Base-by-base conservation (phyloP, 176 grass and related monocot genomes). In the Puya raimondii region DNA sequence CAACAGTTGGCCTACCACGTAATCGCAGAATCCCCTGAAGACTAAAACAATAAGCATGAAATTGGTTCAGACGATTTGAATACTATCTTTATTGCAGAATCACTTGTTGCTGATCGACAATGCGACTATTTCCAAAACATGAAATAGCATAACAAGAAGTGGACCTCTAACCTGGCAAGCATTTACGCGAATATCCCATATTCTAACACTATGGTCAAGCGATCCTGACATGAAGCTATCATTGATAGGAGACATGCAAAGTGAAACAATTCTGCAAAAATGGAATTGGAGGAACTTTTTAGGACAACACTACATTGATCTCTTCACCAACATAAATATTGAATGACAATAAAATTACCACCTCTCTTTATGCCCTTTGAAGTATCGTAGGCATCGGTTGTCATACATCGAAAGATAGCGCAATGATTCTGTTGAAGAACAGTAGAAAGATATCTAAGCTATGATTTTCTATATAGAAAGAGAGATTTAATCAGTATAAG, bases 171-270 rank as follows among this genome's bases (percentile, higher is more conserved):
- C 94, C 87, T 99, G 94, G 70, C 94, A 99, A 84, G 90, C 90
- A 91, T 99, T 99, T 64, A 99, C 94, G 23, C 90, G 84, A 73
- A 99, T 90, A 84, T 93, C 94, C 94, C 94, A 93, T 80, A 99
- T 86, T 88, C 94, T 81, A 27, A 91, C 94, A 69, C 89, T 93
- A 71, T 99, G 94, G 64, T 99, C 90, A 73, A 93, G 87, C 56
- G 94, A 99, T 50, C 85, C 94, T 29, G 90, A 99, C 87, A 99
- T 93, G 75, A 99, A 99, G 75, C 94, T 99, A 80, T 99, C 94
- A 54, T 93, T 91, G 76, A 84, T 78, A 64, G 90, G 94, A 16
- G 94, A 99, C 94, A 99, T 93, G 67, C 89, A 93, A 47, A 93
- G 76, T 63, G 94, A 99, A 81, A 90, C 81, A 48, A 99, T 69